These are phyloP conservation scores for Tolypocladium amazonense DNA, from an alignment of 2,329 filamentous ascomycete genomes.

Conservation along the genomic window DNA sequence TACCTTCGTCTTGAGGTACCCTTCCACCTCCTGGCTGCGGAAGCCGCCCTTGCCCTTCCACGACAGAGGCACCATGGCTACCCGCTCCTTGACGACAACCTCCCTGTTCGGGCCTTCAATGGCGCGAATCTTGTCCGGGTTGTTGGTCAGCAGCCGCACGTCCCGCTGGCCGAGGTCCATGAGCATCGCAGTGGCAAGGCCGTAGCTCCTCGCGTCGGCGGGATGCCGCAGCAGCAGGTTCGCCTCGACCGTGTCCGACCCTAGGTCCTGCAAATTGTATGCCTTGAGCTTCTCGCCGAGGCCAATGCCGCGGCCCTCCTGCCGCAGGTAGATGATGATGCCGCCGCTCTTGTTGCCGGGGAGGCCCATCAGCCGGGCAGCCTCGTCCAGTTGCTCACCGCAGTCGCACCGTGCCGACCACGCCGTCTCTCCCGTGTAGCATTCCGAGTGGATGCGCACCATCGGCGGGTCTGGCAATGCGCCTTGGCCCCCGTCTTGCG, in stretches of 20 bases:
- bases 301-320: conserved; percentile 93
- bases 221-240: conserved; percentile 86
- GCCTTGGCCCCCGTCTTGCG: background rate
- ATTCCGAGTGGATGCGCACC: conserved; percentile 94
- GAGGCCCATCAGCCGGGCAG: conserved; percentile 82
- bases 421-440: conserved; percentile 96
- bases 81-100: conserved; percentile 76
- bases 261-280: conserved; percentile 93
- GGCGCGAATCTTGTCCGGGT: conserved; percentile 91
- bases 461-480: conserved; percentile 41
- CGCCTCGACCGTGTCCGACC: conserved; percentile 94
- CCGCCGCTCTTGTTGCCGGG: conserved; percentile 57
- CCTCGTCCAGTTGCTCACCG: conserved; percentile 94
- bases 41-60: conserved; percentile 85
- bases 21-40: conserved; percentile 78
- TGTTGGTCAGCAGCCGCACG: conserved; percentile 83
- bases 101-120: conserved; percentile 88
- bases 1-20: conserved; percentile 91
- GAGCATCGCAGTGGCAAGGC: conserved; percentile 91
- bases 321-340: conserved; percentile 89
- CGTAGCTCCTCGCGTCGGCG: conserved; percentile 89
- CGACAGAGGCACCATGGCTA: conserved; percentile 89
- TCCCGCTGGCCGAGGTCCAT: conserved; percentile 71
- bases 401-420: conserved; percentile 98
- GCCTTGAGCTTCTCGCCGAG: conserved; percentile 94